These are phyloP conservation scores for Sequoiadendron giganteum DNA, from an alignment of 75 land plant genomes.

Conservation along the genomic window DNA sequence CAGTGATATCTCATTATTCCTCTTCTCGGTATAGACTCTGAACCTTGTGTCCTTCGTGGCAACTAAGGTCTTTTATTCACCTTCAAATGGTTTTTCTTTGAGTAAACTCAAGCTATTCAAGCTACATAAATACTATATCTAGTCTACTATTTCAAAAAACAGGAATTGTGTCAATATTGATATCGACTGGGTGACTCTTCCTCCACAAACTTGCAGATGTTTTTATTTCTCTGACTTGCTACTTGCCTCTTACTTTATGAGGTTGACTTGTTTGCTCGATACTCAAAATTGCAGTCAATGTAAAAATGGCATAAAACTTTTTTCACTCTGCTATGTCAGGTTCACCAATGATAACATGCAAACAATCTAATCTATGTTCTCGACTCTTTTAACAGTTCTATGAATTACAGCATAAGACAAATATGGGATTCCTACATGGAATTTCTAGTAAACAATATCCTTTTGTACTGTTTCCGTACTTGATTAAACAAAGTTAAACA, in stretches of 20 bases:
- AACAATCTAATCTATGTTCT: neutral
- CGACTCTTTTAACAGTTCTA: neutral
- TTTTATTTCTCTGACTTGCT: neutral
- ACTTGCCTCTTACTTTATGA: neutral
- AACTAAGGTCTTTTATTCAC: too few species aligned
- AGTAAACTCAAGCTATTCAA: neutral
- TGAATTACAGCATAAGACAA: too few species aligned
- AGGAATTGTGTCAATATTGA: neutral
- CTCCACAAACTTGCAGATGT: too few species aligned
- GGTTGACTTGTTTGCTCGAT: neutral
- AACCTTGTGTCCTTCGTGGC: neutral
- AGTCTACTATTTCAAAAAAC: neutral
- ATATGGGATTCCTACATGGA: too few species aligned
- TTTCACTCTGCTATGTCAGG: neutral
- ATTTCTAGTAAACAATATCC: too few species aligned
- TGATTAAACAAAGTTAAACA: too few species aligned
- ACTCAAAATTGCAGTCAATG: neutral
- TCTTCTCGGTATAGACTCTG: neutral
- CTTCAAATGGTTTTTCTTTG: neutral
- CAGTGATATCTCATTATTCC: neutral
- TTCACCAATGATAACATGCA: neutral
- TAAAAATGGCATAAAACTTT: neutral
- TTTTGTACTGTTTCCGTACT: too few species aligned
- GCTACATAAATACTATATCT: neutral
- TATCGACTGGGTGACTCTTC: neutral